These are phyloP conservation scores for Dalbergia cultrata DNA, from an alignment of 306 rosid species.

Conservation along the genomic window DNA sequence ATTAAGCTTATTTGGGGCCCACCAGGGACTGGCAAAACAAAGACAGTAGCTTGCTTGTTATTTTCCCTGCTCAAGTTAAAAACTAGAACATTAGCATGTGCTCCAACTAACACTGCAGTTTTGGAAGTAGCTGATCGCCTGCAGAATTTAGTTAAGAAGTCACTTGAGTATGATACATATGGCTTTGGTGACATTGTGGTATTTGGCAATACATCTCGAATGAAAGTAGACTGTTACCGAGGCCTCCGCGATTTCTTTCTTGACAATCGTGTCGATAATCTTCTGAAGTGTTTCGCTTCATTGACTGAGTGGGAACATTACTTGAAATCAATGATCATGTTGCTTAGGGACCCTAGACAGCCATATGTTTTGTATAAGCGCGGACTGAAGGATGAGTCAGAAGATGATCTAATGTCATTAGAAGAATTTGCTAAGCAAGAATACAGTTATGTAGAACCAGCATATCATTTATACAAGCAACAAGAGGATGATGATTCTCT, in stretches of 20 bases:
- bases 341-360: slow-evolving; percentile 46
- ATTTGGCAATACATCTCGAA: slow-evolving; percentile 56
- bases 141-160: slow-evolving; percentile 19
- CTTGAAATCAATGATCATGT: slow-evolving; percentile 47
- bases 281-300: slow-evolving; percentile 44
- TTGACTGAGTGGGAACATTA: slow-evolving; percentile 47
- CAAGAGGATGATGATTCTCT: background rate
- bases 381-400: background rate
- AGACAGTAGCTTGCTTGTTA: slow-evolving; percentile 57
- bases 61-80: slow-evolving; percentile 45
- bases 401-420: background rate
- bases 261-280: slow-evolving; percentile 40
- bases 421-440: slow-evolving; percentile 37
- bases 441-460: background rate
- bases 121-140: slow-evolving; percentile 57
- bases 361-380: slow-evolving; percentile 46
- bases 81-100: slow-evolving; percentile 61
- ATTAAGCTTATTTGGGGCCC: slow-evolving; percentile 73
- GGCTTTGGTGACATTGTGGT: slow-evolving; percentile 59
- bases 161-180: slow-evolving; percentile 36
- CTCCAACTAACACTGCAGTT: slow-evolving; percentile 68
- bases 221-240: slow-evolving; percentile 40
- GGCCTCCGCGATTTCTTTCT: slow-evolving; percentile 48
- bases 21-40: slow-evolving; percentile 74
- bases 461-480: background rate